Conservation (phyloP, 306 rosid genomes). For the Styphnolobium japonicum region DNA sequence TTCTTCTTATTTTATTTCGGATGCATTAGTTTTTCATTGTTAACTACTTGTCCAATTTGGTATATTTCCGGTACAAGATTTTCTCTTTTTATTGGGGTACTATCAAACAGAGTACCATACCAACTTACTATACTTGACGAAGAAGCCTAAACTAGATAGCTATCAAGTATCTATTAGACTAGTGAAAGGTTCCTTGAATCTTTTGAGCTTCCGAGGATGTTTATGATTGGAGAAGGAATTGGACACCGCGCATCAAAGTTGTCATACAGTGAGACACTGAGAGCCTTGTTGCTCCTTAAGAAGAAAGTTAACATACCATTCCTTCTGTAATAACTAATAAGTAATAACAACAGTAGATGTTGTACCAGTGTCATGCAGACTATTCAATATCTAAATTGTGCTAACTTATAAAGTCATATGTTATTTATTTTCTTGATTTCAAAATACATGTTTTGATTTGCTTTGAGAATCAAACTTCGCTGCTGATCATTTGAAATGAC, state of each 20-base stretch:
- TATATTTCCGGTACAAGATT: background rate
- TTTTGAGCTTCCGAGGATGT: background rate
- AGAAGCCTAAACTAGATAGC: constrained; percentile 7
- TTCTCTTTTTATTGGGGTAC: background rate
- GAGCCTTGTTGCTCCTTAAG: no score
- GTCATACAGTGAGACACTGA: background rate
- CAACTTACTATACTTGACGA: background rate
- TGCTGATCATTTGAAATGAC: no score
- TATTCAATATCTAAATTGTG: no score
- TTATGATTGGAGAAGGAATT: background rate
- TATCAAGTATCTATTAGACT: background rate
- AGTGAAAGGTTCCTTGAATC: background rate
- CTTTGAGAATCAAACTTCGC: no score
- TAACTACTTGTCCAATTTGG: background rate
- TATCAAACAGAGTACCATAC: background rate
- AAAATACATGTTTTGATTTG: no score
- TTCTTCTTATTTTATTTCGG: background rate
- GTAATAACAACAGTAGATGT: no score
- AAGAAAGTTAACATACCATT: background rate
- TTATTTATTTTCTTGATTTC: background rate
- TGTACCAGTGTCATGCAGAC: no score
- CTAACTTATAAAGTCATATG: background rate
- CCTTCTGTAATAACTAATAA: background rate
- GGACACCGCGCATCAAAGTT: background rate
- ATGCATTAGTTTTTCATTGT: background rate